Evolutionary conservation across 345 rosid species (phyloP), one percentile per base, ranked within the genome.

Genomic region (Nephelium lappaceum): DNA sequence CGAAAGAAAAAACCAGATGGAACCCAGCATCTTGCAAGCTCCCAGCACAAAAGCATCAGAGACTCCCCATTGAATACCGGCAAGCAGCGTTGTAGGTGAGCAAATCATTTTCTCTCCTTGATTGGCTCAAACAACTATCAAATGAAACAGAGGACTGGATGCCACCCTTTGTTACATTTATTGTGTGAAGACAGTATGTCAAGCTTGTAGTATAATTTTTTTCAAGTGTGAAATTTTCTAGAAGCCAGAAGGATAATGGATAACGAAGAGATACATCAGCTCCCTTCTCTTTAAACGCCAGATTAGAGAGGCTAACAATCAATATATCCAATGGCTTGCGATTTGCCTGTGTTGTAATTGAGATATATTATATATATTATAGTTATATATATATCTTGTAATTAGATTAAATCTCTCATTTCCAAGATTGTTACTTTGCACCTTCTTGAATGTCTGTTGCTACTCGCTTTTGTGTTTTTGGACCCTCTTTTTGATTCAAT

Each of bases 1-100:
- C 89, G 93, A 39, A 90, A 88, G 88, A 90, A 88, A 84, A 92
- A 81, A 81, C 76, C 83, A 3, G 93, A 92, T 65, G 89, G 80
- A 64, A 53, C 65, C 77, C 92, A 83, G 41, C 88, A 80, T 41
- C 79, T 73, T 5, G 61, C 79, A 45, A 74, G 83, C 12, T 45
- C 74, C 9, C 86, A 86, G 36, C 84, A 86, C 67, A 90, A 80
- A 78, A 85, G 89, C 82, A 71, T 84, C 69, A 79, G 88, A 77
- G 89, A 83, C 69, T 87, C 93, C 53, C 91, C 92, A 58, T 67
- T 87, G 85, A 80, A 87, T 79, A 76, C 86, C 4, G 84, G 91
- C 64, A 89, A 85, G 85, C 95, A 87, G 79, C 87, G 89, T 27
- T 74, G 76, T 62, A 79, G 86, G 78, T 87, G 84, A 7, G 77